Evolutionary conservation across 495 filamentous ascomycete genomes (phyloP), one percentile per base, ranked within the genome.

Genomic region (Aspergillus panamensis): DNA sequence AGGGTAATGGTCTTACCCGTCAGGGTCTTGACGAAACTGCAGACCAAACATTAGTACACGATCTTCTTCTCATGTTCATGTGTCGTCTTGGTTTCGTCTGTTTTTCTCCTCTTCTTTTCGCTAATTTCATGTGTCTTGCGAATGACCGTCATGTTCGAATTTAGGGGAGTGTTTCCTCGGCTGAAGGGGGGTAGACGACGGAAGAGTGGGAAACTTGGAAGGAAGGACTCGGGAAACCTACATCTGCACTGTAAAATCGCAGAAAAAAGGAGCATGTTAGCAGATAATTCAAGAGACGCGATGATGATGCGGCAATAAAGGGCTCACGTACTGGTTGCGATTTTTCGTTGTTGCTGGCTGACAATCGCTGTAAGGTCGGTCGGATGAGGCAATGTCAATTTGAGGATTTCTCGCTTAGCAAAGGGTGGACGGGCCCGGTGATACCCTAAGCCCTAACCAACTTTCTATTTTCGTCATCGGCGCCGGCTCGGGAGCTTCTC

Each of bases 1-100:
- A 98, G 90, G 80, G 94, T 97, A 86, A 97, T 98, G 79, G 94
- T 98, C 88, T 97, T 97, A 81, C 94, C 92, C 81, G 91, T 94
- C 66, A 94, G 87, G 82, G 90, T 93, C 83, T 94, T 93, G 82
- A 94, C 90, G 87, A 94, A 95, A 85, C 90, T 95, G 67, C 69
- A 59, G 61, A 21, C 56, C 57, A 60, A 67, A 59, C 63, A 62
- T 59, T 54, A 79, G 78, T 33, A 60, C 70, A 55, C 25, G 19
- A 30, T 21, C 21, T 31, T 51, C 51, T 21, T 53, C 45, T 33
- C 29, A 12, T 3, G 37, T 29, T 31, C 14, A 4, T 50, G 32
- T 8, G 51, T 25, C 19, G 30, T 20, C 8, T 32, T 48, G 39
- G 20, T 3, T 19, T 37, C 32, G 13, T 4, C 14, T 32, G 6